Base-by-base conservation (phyloP, 768 basidiomycete genomes). In the Naganishia friedmannii region DNA sequence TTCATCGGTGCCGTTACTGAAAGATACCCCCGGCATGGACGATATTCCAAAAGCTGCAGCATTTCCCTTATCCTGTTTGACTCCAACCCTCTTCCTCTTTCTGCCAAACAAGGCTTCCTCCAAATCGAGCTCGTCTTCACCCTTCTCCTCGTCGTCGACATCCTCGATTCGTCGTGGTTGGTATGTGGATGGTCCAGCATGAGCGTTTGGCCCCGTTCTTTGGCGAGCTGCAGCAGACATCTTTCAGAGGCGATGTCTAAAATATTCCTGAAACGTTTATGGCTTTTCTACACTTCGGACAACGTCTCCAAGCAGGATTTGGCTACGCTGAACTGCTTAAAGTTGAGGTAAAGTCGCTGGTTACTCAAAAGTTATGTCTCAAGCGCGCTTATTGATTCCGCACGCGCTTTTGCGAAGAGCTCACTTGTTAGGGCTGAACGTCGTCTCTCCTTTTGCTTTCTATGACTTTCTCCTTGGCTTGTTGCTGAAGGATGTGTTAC, bases 91-190 rank as follows among this genome's bases (percentile, higher is more conserved):
- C 53, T 72, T 72, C 7, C 71, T 57, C 31, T 72, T 72, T n/a
- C 68, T 70, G 0, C 80, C 80, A 70, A 81, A 81, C 5, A 81
- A 69, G 19, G 34, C 54, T 17, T 70, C 74, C 70, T 81, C 80
- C 1, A 81, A 60, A 15, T 79, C 77, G n/a, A 81, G 72, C 69
- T 81, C 80, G 60, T 81, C 80, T 19, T 78, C 77, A 23, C 76
- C 74, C 54, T 81, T 81, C 45, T 76, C 74, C 4, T 26, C 28
- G 34, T 69, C 57, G 45, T 51, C 57, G 17, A 66, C 39, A 37
- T 63, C 60, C 32, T 63, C 60, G 42, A 63, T 63, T n/a, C 60
- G 60, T 6, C 60, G 42, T 6, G 60, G 60, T 29, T 63, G 60
- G 19, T 63, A 63, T 9, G 60, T 63, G n/a, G 60, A 63, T 4